Evolutionary conservation across 345 rosid species (phyloP), one percentile per base, ranked within the genome.

Genomic region (Lepidium aucheri): DNA sequence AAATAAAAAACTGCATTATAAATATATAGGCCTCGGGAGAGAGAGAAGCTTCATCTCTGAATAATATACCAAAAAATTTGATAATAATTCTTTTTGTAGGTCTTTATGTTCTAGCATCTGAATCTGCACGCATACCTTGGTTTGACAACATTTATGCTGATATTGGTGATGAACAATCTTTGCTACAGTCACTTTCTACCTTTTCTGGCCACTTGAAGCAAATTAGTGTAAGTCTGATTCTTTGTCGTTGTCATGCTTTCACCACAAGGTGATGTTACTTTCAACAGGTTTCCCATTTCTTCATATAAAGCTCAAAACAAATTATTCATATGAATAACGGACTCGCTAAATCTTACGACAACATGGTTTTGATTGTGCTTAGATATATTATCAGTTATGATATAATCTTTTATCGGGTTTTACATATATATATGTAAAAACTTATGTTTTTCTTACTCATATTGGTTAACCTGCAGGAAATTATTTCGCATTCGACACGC

Each of bases 141-240:
- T 83, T 93, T 77, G 97, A 93, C 81, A 83, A 79, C 47, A 79
- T 93, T 75, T 93, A 85, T 67, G 97, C 97, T 75, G 96, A 93
- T 75, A 90, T 93, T 77, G 97, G 97, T 13, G 97, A 90, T 73
- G 98, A 93, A 59, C 96, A 93, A 66, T 93, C 98, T 44, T 72
- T 93, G 74, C 79, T 88, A 18, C 97, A 90, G 75, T 93, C 96
- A 63, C 72, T 93, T 65, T 93, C 98, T 67, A 90, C 98, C 64
- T 93, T 90, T 75, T 93, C 98, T 58, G 92, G 96, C 66, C 98
- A 88, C 72, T 75, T 90, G 81, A 90, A 88, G 63, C 97, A 90
- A 78, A 86, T 93, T 51, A 83, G 84, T 76, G 98, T 93, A 74
- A 80, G 95, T 55, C 68, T 65, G 51, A 22, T 42, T 51, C 51